Conservation (phyloP, 495 filamentous ascomycete genomes). For the Terfezia claveryi region DNA sequence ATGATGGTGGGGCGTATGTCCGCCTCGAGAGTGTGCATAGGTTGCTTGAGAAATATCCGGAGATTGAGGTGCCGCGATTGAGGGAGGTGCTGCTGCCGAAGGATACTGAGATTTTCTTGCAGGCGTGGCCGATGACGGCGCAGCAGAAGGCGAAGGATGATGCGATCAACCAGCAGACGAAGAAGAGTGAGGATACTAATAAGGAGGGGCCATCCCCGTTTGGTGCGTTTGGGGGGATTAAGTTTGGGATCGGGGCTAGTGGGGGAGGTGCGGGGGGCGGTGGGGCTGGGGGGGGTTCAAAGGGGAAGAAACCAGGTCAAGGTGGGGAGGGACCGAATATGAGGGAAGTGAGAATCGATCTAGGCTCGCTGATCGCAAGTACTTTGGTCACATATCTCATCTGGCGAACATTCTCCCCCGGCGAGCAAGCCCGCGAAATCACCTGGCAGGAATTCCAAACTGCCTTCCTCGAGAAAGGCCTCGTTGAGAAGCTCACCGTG, state of each 20-base stretch:
- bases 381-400: slow-evolving; percentile 39
- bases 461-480: slow-evolving; percentile 82
- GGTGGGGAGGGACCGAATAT: not conserved
- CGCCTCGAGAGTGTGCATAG: not conserved
- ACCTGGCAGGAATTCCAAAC: slow-evolving; percentile 91
- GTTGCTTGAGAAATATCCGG: not conserved
- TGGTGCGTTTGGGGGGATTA: not conserved
- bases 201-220: not conserved
- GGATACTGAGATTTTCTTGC: not conserved
- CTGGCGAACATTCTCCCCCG: slow-evolving; percentile 38
- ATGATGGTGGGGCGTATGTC: not conserved
- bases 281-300: too few species aligned
- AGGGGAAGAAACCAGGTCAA: not conserved
- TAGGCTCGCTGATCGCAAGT: slow-evolving; percentile 30
- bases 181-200: not conserved
- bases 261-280: not conserved
- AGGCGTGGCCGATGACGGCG: not conserved
- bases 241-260: not conserved
- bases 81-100: not conserved
- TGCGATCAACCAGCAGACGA: not conserved
- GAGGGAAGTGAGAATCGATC: slow-evolving; percentile 33
- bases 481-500: slow-evolving; percentile 80
- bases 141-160: not conserved
- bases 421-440: slow-evolving; percentile 54
- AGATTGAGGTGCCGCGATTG: not conserved